Percentiles rank a stretch among this genome's conserved stretches.
These are phyloP conservation scores for Sarocladiaceae sp. DNA, from an alignment of 2,329 filamentous ascomycete genomes.

Conservation along the genomic window DNA sequence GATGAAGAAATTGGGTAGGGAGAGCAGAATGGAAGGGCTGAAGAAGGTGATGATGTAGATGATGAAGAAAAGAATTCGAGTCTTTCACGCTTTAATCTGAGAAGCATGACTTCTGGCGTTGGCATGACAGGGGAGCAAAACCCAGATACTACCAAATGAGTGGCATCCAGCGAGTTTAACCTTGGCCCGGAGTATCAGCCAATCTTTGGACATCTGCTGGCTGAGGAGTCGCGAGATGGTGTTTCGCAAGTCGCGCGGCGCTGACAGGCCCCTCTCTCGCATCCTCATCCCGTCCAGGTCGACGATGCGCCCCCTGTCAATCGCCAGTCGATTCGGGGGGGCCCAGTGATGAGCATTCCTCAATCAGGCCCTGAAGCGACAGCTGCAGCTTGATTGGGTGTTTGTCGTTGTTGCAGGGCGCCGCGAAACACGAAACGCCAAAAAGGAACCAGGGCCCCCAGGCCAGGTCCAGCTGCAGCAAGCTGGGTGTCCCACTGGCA, in stretches of 20 bases:
- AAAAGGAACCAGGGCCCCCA: too few species aligned
- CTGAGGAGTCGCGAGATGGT: conserved; percentile 7
- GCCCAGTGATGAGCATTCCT: conserved; percentile 6
- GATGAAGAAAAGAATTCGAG: not conserved
- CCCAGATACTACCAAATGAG: too few species aligned
- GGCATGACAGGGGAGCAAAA: too few species aligned
- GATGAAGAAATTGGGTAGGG: not conserved
- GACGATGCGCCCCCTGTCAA: not conserved
- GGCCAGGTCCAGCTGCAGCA: too few species aligned
- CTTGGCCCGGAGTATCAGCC: not conserved
- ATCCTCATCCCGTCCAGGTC: too few species aligned
- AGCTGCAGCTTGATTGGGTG: conserved; percentile 5
- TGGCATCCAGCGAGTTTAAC: too few species aligned
- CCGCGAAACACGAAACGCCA: conserved; percentile 8
- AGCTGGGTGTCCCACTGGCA: too few species aligned
- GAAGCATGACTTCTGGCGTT: too few species aligned
- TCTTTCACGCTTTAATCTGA: too few species aligned
- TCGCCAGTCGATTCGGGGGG: too few species aligned
- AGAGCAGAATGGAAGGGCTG: too few species aligned
- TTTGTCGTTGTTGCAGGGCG: not conserved
- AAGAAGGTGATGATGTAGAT: too few species aligned
- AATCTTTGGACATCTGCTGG: conserved; percentile 1
- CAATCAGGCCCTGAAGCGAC: not conserved
- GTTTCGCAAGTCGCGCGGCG: conserved; percentile 9
- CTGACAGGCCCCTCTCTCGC: not conserved